These are phyloP conservation scores for Omphalea diandra DNA, from an alignment of 441 rosid genomes.

Conservation along the genomic window DNA sequence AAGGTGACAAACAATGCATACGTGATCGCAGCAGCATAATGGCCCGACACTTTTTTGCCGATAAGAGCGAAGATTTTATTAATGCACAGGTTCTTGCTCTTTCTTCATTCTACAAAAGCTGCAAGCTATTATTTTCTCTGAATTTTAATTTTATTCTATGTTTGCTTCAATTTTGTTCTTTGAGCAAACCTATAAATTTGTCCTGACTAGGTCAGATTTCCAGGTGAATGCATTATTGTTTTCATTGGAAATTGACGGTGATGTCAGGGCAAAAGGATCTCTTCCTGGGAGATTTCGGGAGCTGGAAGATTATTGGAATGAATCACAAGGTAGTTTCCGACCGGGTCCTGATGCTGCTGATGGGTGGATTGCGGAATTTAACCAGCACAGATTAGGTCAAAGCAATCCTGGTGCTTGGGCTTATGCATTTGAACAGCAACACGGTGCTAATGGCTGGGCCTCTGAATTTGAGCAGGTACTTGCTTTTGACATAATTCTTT, in stretches of 20 bases:
- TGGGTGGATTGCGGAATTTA: conserved; percentile 80
- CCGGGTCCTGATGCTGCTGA: conserved; percentile 66
- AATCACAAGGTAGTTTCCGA: conserved; percentile 74
- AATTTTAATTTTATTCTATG: not conserved
- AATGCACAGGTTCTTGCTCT: conserved; percentile 66
- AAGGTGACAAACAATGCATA: conserved; percentile 91
- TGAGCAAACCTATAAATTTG: not conserved
- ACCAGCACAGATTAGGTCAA: conserved; percentile 48
- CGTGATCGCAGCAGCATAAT: conserved; percentile 96
- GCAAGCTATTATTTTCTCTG: conserved; percentile 13
- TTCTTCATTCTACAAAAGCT: conserved; percentile 14
- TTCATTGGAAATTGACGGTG: conserved; percentile 82
- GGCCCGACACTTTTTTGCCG: conserved; percentile 94
- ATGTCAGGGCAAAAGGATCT: conserved; percentile 66
- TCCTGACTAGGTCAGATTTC: conserved; percentile 19
- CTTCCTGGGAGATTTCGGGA: conserved; percentile 73
- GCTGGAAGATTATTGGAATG: conserved; percentile 91
- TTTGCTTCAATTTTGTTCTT: not conserved
- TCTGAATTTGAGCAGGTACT: conserved; percentile 92
- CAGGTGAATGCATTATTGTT: conserved; percentile 87
- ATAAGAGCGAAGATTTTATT: conserved; percentile 84
- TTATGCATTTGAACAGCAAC: conserved; percentile 79
- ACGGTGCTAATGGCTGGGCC: conserved; percentile 91
- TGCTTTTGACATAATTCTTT: not conserved
- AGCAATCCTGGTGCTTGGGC: conserved; percentile 83